Base-by-base conservation (phyloP, 2,329 filamentous ascomycete species). In the Exophiala bonariae region DNA sequence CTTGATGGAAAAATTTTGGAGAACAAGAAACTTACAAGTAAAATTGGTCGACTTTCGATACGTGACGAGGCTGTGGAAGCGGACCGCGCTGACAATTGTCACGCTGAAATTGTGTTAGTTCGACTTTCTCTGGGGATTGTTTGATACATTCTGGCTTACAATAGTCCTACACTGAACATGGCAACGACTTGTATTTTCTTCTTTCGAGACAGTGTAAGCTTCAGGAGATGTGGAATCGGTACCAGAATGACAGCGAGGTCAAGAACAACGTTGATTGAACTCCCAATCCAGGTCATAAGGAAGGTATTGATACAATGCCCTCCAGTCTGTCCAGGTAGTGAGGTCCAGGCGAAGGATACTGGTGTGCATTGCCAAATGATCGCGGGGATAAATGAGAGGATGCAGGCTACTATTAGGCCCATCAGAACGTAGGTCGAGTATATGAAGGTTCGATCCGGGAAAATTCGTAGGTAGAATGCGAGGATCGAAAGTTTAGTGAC, bases 381-480 rank as follows among this genome's bases (percentile, higher is more conserved):
- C 22, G 62, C 56, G n/a, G 63, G 46, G 3, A 65, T 39, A 34
- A 67, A 66, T 2, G 58, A 48, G 6, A 66, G 41, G 32, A 61
- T n/a, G 32, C 63, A 67, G n/a, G 41, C 39, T 3, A 63, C 22
- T 9, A 61, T 60, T 9, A 67, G 43, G 3, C 59, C 64, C n/a
- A 74, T 63, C 0, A 61, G 57, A 11, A 63, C 42, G 17, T 63
- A 68, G 3, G 61, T 56, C 8, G 13, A 54, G 2, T 60, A 46
- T 10, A 69, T 61, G 13, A 71, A 47, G 44, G 65, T 68, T 36
- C 60, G 66, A 1, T 47, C 56, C 5, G 76, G 63, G n/a, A 76
- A 71, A 9, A 74, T 61, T 2, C 71, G 46, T 8, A 77, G 62
- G 44, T 75, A 74, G n/a, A 65, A 55, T 18, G 59, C 66, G 5